A percentile compares a stretch with the other conserved stretches of the same genome.
These are phyloP conservation scores for Aspergillus piperis DNA, from an alignment of 2,329 filamentous ascomycete species.

Conservation along the genomic window DNA sequence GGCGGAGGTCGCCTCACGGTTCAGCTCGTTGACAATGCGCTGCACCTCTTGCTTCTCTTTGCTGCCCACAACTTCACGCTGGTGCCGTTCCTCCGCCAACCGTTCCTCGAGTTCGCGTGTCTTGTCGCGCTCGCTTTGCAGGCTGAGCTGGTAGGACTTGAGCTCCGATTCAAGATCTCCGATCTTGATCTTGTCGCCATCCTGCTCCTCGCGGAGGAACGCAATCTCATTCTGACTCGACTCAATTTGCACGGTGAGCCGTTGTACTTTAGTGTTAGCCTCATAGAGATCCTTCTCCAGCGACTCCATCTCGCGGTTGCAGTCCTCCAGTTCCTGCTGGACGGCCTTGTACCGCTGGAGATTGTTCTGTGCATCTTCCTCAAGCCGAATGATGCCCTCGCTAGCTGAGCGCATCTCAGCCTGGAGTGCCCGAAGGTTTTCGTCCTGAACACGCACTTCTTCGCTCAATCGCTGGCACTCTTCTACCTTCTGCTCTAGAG, in stretches of 20 bases:
- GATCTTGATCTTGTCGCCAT: constrained; percentile 96
- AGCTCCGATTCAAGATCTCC: constrained; percentile 85
- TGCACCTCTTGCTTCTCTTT: constrained; percentile 95
- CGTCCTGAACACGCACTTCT: constrained; percentile 73
- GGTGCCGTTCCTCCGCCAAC: constrained; percentile 77
- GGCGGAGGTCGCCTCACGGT: constrained; percentile 74
- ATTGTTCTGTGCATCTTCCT: constrained; percentile 84
- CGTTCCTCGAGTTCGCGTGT: constrained; percentile 70
- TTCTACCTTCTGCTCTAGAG: constrained; percentile 70
- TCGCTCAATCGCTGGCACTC: constrained; percentile 70
- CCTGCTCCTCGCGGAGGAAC: constrained; percentile 94
- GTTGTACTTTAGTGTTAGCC: constrained; percentile 81
- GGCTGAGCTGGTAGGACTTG: constrained; percentile 72
- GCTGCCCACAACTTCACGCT: constrained; percentile 81
- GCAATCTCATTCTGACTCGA: constrained; percentile 90
- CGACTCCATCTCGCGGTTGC: constrained; percentile 82
- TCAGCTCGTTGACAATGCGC: constrained; percentile 89
- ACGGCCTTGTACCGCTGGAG: constrained; percentile 76
- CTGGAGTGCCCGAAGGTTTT: constrained; percentile 89
- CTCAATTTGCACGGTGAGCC: constrained; percentile 87
- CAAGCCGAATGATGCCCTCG: constrained; percentile 79
- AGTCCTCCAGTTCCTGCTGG: constrained; percentile 77
- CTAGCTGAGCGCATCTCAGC: constrained; percentile 91
- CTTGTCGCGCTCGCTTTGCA: constrained; percentile 84
- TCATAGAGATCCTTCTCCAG: constrained; percentile 83